A percentile compares a stretch with the other conserved stretches of the same genome.
Evolutionary conservation across 208 protist species (phyloP).

Genomic region (Leishmania major): DNA sequence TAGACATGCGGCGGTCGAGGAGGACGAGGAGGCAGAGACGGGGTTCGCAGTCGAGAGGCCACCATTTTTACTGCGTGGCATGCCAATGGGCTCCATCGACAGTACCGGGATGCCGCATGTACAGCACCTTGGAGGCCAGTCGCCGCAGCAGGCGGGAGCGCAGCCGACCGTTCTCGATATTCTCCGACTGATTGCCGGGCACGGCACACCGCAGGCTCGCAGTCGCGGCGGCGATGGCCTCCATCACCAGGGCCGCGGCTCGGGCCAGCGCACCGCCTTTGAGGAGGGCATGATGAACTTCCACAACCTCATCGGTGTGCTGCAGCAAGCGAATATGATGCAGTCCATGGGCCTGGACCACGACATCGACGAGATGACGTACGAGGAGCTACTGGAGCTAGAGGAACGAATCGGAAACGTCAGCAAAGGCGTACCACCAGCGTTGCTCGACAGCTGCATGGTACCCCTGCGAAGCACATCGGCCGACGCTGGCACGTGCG

Average conservation of each 20-base stretch:
- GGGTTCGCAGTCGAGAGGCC: neutral
- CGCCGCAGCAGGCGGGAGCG: neutral
- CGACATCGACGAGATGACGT: constrained; percentile 88
- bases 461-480: constrained; percentile 11
- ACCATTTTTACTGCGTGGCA: neutral
- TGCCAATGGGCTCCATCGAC: neutral
- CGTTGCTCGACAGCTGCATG: constrained; percentile 41
- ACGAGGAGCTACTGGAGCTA: constrained; percentile 86
- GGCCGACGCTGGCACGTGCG: constrained; percentile 45
- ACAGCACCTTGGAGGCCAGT: neutral
- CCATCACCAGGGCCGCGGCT: constrained; percentile 4
- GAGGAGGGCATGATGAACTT: constrained; percentile 23
- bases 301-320: constrained; percentile 30
- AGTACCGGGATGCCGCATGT: neutral
- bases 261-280: neutral
- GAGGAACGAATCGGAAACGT: constrained; percentile 83
- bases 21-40: constrained; percentile 17
- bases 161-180: constrained; percentile 11
- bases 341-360: constrained; percentile 58
- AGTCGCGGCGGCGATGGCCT: neutral
- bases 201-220: neutral
- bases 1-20: constrained; percentile 4
- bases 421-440: constrained; percentile 66
- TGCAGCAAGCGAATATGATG: constrained; percentile 52
- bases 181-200: constrained; percentile 10